Conservation (phyloP, 164 flowering plant genomes). For the Aristolochia contorta region DNA sequence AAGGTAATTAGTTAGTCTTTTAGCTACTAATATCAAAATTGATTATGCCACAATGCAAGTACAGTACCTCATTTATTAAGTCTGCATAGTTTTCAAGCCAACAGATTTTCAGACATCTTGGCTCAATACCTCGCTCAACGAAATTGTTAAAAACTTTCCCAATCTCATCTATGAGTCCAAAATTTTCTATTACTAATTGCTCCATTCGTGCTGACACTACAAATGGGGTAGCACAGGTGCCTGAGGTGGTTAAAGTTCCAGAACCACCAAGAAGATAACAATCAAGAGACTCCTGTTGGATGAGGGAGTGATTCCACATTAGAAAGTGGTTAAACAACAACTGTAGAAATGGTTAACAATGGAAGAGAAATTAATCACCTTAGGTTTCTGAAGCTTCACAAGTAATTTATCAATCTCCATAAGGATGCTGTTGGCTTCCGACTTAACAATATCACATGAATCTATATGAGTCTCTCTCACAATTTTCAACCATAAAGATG, state of each 20-base stretch:
- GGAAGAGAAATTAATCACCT: slow-evolving; percentile 27
- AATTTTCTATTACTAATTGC: slow-evolving; percentile 37
- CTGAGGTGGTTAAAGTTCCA: slow-evolving; percentile 17
- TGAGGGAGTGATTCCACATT: slow-evolving; percentile 3
- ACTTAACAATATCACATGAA: slow-evolving; percentile 39
- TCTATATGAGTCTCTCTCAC: slow-evolving; percentile 41
- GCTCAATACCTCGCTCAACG: slow-evolving; percentile 13
- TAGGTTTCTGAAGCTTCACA: slow-evolving; percentile 44
- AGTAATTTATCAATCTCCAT: slow-evolving; percentile 36
- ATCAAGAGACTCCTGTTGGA: slow-evolving; percentile 56
- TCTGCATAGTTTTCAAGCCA: no score
- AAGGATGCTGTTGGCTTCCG: slow-evolving; percentile 23
- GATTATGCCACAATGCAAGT: no score
- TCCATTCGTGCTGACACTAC: slow-evolving; percentile 51
- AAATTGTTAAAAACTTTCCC: slow-evolving; percentile 30
- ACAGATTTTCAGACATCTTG: slow-evolving; percentile 23
- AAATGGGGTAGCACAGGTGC: slow-evolving; percentile 18
- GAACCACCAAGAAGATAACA: slow-evolving; percentile 37
- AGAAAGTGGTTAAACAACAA: neutral
- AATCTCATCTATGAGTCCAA: slow-evolving; percentile 38
- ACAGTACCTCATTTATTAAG: no score
- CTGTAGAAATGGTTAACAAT: neutral
- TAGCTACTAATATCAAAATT: no score
- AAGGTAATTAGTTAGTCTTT: neutral
- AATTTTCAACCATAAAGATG: slow-evolving; percentile 39